phyloP scores from a whole-genome alignment of 78 protist genomes.

The Isochrysis galbana region DNA sequence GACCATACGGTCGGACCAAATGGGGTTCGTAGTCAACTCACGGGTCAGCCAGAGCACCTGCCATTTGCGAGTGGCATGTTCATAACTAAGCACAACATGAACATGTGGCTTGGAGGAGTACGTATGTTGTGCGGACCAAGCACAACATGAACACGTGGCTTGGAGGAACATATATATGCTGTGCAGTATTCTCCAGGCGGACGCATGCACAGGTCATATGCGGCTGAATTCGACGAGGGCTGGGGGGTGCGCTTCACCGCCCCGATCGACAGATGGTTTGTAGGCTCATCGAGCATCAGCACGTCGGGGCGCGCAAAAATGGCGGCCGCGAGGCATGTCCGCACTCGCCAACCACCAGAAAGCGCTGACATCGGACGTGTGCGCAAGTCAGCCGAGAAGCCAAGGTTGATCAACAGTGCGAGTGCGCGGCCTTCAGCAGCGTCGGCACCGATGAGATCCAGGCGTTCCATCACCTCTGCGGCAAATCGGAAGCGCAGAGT shows the following conservation, averaged over 20 bases:
- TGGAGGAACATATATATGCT: too few species aligned
- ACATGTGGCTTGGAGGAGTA: too few species aligned
- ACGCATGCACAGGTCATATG: too few species aligned
- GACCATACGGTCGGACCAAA: constrained; percentile 49
- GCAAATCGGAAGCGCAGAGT: background rate
- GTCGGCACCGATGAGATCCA: constrained; percentile 65
- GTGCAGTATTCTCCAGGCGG: too few species aligned
- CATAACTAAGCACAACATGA: too few species aligned
- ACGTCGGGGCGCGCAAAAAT: constrained; percentile 88
- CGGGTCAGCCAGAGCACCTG: constrained; percentile 49
- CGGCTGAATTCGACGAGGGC: too few species aligned
- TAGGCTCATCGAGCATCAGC: constrained; percentile 74
- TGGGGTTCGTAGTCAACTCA: background rate
- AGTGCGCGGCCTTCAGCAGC: constrained; percentile 42
- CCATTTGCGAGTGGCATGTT: too few species aligned
- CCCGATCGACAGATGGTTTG: constrained; percentile 51
- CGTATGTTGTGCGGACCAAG: too few species aligned
- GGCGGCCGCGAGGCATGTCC: constrained; percentile 92
- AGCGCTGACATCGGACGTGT: constrained; percentile 31
- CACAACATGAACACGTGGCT: too few species aligned
- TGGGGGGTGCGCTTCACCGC: too few species aligned
- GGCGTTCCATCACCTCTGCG: constrained; percentile 40
- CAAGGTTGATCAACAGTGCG: constrained; percentile 77
- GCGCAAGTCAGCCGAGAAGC: constrained; percentile 76
- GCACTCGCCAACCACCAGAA: constrained; percentile 55